phyloP scores from a whole-genome alignment of 345 rosid species.

The Corchorus olitorius region DNA sequence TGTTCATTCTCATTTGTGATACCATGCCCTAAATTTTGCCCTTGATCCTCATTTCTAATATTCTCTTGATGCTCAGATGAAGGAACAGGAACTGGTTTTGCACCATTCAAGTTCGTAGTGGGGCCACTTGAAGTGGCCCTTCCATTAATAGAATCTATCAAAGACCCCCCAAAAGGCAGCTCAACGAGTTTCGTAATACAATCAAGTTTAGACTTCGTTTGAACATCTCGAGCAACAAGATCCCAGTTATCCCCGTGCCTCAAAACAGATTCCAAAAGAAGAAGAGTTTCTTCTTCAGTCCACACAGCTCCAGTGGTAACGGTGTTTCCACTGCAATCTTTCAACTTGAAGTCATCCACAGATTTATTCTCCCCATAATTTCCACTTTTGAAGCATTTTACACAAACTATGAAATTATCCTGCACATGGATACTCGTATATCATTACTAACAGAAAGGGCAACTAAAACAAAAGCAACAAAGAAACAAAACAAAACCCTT shows the following conservation, averaged over 20 bases:
- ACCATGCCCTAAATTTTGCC: conserved; percentile 35
- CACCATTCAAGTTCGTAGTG: conserved; percentile 23
- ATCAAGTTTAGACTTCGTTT: conserved; percentile 70
- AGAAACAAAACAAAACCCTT: neutral
- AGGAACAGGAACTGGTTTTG: conserved; percentile 32
- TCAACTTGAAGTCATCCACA: conserved; percentile 57
- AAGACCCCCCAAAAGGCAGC: conserved; percentile 81
- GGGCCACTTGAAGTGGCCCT: conserved; percentile 33
- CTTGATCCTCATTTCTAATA: conserved; percentile 32
- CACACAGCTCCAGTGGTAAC: conserved; percentile 46
- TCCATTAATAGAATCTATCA: conserved; percentile 47
- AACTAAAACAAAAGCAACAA: neutral
- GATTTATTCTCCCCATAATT: conserved; percentile 61
- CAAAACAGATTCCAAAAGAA: conserved; percentile 75
- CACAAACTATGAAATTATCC: conserved; percentile 51
- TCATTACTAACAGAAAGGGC: neutral
- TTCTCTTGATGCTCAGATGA: conserved; percentile 36
- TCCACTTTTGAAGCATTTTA: conserved; percentile 63
- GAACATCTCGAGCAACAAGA: conserved; percentile 75
- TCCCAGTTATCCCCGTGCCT: conserved; percentile 95
- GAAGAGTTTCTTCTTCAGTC: conserved; percentile 86
- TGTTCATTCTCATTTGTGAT: conserved; percentile 31
- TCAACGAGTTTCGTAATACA: conserved; percentile 87
- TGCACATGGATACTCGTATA: conserved; percentile 32
- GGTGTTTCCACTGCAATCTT: conserved; percentile 29